A percentile compares a stretch with the other conserved stretches of the same genome.
These are phyloP conservation scores for Melampsora americana DNA, from an alignment of 1,284 basidiomycete genomes.

Conservation along the genomic window DNA sequence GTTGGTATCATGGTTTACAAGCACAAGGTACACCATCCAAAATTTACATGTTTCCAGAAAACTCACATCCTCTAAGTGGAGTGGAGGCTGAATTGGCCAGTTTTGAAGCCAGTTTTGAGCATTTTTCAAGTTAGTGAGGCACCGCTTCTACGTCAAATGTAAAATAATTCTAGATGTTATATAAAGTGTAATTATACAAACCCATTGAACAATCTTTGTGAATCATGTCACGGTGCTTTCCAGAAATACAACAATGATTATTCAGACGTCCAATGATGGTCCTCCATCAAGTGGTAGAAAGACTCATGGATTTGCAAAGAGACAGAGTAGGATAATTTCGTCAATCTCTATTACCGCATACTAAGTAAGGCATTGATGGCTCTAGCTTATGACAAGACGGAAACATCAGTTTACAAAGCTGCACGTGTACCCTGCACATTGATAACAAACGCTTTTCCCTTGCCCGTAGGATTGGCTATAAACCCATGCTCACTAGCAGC, in stretches of 20 bases:
- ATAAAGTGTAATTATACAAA: too few species aligned
- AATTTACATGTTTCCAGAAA: slow-evolving; percentile 64
- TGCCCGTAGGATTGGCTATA: slow-evolving; percentile 58
- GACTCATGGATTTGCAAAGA: too few species aligned
- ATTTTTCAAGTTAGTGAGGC: slow-evolving; percentile 56
- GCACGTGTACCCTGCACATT: background rate
- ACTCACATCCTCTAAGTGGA: slow-evolving; percentile 65
- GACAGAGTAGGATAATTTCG: too few species aligned
- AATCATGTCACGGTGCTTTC: too few species aligned
- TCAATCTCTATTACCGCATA: too few species aligned
- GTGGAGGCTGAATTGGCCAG: slow-evolving; percentile 62
- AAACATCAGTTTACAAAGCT: background rate
- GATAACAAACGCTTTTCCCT: slow-evolving; percentile 65
- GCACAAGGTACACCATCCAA: slow-evolving; percentile 59
- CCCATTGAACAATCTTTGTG: too few species aligned
- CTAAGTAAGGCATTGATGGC: too few species aligned
- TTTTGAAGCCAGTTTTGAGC: slow-evolving; percentile 61
- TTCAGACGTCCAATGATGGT: too few species aligned
- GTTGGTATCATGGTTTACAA: slow-evolving; percentile 65
- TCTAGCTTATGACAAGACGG: too few species aligned
- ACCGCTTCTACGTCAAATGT: background rate
- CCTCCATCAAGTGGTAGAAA: too few species aligned
- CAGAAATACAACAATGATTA: too few species aligned
- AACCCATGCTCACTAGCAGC: slow-evolving; percentile 11
- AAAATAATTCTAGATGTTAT: too few species aligned